These are phyloP conservation scores for Oryza officinalis DNA, from an alignment of 176 grass and related monocot genomes.

Conservation along the genomic window DNA sequence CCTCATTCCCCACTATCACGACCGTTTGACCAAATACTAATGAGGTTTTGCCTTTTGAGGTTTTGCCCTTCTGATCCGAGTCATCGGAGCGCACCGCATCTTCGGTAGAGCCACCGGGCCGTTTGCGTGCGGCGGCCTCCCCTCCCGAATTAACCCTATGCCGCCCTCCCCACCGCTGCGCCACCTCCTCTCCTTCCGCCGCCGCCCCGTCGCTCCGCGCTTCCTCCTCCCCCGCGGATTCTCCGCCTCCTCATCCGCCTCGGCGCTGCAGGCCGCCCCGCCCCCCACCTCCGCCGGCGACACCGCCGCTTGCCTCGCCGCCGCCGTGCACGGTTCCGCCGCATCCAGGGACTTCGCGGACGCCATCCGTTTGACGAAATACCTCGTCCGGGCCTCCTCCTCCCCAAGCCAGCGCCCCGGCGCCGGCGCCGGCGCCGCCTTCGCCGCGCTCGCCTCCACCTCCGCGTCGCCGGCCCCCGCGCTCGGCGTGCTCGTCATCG, in stretches of 20 bases:
- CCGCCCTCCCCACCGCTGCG: slow-evolving; percentile 24
- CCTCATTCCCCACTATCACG: too few species aligned
- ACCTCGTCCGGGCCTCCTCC: slow-evolving; percentile 37
- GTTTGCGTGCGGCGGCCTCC: too few species aligned
- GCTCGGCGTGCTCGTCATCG: slow-evolving; percentile 53
- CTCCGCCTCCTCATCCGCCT: background rate
- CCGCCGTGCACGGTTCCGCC: slow-evolving; percentile 34
- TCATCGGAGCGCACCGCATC: too few species aligned
- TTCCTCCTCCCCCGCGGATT: background rate
- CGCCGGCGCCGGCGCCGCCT: slow-evolving; percentile 1
- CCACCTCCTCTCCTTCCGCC: slow-evolving; percentile 35
- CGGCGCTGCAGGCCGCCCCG: background rate
- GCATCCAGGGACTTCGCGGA: slow-evolving; percentile 42
- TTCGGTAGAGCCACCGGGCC: too few species aligned
- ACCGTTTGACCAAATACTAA: too few species aligned
- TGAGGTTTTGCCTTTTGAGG: too few species aligned
- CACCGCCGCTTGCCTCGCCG: slow-evolving; percentile 27
- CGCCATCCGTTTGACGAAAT: slow-evolving; percentile 67
- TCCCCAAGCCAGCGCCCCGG: background rate
- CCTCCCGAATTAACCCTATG: slow-evolving; percentile 25
- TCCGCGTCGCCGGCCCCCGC: slow-evolving; percentile 32
- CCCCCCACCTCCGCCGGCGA: background rate
- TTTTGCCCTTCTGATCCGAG: too few species aligned
- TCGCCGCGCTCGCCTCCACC: slow-evolving; percentile 40
- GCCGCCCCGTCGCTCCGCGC: slow-evolving; percentile 2